These are phyloP conservation scores for Aspergillus awamori DNA, from an alignment of 2,329 filamentous ascomycete species.

Conservation along the genomic window DNA sequence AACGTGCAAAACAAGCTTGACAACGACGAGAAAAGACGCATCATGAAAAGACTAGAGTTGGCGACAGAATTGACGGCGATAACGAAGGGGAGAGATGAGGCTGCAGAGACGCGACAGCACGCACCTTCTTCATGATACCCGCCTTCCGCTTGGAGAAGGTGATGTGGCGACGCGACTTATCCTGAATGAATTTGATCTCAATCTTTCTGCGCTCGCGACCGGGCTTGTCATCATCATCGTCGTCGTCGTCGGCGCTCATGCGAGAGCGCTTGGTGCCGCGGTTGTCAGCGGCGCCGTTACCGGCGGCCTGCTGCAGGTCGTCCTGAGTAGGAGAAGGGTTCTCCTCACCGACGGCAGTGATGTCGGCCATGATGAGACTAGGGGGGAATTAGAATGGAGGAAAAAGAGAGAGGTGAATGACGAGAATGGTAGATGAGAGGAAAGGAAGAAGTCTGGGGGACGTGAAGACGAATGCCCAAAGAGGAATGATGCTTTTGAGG, in stretches of 20 bases:
- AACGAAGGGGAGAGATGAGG: conserved; percentile 11
- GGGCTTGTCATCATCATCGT: conserved; percentile 96
- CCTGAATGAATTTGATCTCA: conserved; percentile 99
- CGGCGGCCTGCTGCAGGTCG: conserved; percentile 60
- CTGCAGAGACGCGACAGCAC: conserved; percentile 36
- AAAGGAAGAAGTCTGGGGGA: conserved; percentile 23
- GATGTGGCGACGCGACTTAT: conserved; percentile 99
- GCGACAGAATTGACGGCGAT: conserved; percentile 11
- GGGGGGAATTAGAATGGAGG: conserved; percentile 9
- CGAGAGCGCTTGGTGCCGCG: conserved; percentile 90
- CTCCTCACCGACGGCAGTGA: conserved; percentile 75
- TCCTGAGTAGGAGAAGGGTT: conserved; percentile 76
- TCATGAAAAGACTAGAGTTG: neutral
- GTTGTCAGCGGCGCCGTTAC: conserved; percentile 73
- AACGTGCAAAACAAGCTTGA: conserved; percentile 7
- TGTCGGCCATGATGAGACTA: conserved; percentile 68
- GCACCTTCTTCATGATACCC: conserved; percentile 99
- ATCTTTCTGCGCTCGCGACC: conserved; percentile 99
- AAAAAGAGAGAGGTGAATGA: conserved; percentile 16
- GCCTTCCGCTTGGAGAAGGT: conserved; percentile 99
- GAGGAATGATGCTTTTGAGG: conserved; percentile 48
- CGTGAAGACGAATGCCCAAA: conserved; percentile 41
- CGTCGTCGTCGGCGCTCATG: conserved; percentile 84
- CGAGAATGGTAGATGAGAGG: conserved; percentile 15
- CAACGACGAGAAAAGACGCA: conserved; percentile 8